Base-by-base conservation (phyloP, 2,329 filamentous ascomycete genomes). In the Hypomyces rosellus region DNA sequence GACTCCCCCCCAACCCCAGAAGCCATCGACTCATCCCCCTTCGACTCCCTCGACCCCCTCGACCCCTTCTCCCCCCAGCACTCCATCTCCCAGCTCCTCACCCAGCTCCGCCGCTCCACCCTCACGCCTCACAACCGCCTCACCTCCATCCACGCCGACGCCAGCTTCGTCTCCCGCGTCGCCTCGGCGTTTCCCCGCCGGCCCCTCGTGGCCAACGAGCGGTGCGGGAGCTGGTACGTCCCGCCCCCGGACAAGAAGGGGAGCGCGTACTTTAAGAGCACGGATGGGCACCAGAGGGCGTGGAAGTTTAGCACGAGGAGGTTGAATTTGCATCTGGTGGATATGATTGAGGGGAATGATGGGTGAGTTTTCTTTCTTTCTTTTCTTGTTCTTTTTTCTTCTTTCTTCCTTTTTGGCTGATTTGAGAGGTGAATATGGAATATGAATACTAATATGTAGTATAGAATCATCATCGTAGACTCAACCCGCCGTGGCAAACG, bases 181-280 rank as follows among this genome's bases (percentile, higher is more conserved):
- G 77, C 80, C 1, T 64, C 67, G 1, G 73, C 76, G 0, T 81
- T 75, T 51, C 59, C 18, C 9, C 16, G 37, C 3, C 73, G 92
- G 1, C 89, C 90, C 0, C 73, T 97, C 1, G 75, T 97, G 13
- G 90, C 92, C 30, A 99, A 99, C 64, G 91, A 97, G 73, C 81
- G 93, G 53, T 97, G 93, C 66, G 93, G 93, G 1, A 92, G 88
- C 68, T 99, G 93, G 93, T 97, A 97, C 66, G 86, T 97, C 22
- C 70, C 74, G 34, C 85, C 85, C 0, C 67, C 67, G 7, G 62
- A 62, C 22, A 93, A 92, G 68, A 70, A 65, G 1, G 87, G 81
- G 33, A 90, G 87, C 57, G 88, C 86, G 33, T 99, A 97, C 69
- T 99, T 97, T 71, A 99, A 99, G 75, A 95, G 89, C 69, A 99